Evolutionary conservation across 176 grass and related monocot species (phyloP).

Genomic region (Sorghum bicolor): Sorghum_bicolor_NCBIv3 NC_012871.2:6652501-6653000

Average conservation of each 20-base stretch:
- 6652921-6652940: background rate
- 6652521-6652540: constrained; percentile 36
- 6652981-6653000: background rate
- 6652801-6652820: constrained; percentile 37
- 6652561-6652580: constrained; percentile 45
- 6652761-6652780: constrained; percentile 62
- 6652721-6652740: constrained; percentile 50
- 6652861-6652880: constrained; percentile 53
- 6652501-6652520: constrained; percentile 50
- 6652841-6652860: constrained; percentile 66
- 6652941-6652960: background rate
- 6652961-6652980: background rate
- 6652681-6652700: constrained; percentile 46
- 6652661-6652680: constrained; percentile 49
- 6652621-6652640: constrained; percentile 49
- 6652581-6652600: constrained; percentile 48
- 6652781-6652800: constrained; percentile 50
- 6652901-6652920: background rate
- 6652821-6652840: constrained; percentile 62
- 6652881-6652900: constrained; percentile 26
- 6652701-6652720: constrained; percentile 62
- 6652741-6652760: constrained; percentile 59
- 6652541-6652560: constrained; percentile 37
- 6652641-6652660: constrained; percentile 51
- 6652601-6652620: constrained; percentile 43